Conservation (phyloP, 495 filamentous ascomycete genomes). For the Terfezia boudieri region DNA sequence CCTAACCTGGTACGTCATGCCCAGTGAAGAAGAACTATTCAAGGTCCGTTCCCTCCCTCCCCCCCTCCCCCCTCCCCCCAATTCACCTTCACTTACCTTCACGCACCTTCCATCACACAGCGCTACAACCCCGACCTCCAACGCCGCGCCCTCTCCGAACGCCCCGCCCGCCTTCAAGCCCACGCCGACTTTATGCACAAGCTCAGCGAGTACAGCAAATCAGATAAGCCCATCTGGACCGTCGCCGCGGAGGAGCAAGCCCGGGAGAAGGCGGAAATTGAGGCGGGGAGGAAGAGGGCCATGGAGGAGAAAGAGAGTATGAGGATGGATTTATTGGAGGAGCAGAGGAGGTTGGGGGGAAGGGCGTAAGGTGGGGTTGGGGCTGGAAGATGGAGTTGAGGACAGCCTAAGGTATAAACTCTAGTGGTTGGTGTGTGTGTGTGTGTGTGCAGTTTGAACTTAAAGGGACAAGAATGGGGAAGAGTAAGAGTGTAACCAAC, state of each 20-base stretch:
- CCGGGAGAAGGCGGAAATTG: slow-evolving; percentile 29
- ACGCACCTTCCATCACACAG: slow-evolving; percentile 18
- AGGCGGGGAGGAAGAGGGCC: slow-evolving; percentile 26
- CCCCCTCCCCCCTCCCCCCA: not conserved
- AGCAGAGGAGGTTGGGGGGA: slow-evolving; percentile 1
- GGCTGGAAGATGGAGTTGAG: not conserved
- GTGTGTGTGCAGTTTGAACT: no score
- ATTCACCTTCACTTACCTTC: not conserved
- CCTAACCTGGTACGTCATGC: slow-evolving; percentile 55
- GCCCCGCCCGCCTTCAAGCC: slow-evolving; percentile 51
- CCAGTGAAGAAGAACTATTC: slow-evolving; percentile 80
- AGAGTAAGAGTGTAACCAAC: no score
- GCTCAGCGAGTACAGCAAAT: slow-evolving; percentile 76
- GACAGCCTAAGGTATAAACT: no score
- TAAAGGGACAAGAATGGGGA: no score
- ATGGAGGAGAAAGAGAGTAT: slow-evolving; percentile 38
- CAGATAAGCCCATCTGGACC: slow-evolving; percentile 68
- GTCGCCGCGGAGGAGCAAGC: slow-evolving; percentile 44
- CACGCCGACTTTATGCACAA: slow-evolving; percentile 67
- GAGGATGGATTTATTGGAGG: slow-evolving; percentile 32
- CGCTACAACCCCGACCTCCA: slow-evolving; percentile 86
- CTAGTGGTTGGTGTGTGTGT: no score
- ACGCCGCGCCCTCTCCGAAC: slow-evolving; percentile 52
- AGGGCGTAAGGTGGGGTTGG: slow-evolving; percentile 15
- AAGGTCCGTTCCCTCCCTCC: slow-evolving; percentile 21